Conservation (phyloP, 2,329 filamentous ascomycete genomes). For the Penicillium glabrum region DNA sequence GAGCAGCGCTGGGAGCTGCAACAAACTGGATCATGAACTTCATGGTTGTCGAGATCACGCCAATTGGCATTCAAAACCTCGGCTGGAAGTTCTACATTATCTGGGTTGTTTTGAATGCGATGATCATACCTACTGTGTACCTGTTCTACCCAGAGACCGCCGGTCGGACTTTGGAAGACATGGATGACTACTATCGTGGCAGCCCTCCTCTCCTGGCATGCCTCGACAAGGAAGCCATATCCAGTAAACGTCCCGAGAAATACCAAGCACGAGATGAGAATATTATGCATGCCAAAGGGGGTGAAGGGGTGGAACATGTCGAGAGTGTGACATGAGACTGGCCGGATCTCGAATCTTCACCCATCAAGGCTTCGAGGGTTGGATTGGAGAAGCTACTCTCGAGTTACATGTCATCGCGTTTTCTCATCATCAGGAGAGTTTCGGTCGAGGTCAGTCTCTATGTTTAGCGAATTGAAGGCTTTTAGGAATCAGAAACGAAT, state of each 20-base stretch:
- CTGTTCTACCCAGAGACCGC: conserved; percentile 11
- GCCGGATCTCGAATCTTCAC: too few species aligned
- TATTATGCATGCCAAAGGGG: neutral
- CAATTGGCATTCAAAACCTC: conserved; percentile 41
- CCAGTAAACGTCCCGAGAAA: conserved; percentile 3
- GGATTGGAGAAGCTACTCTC: neutral
- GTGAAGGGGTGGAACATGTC: neutral
- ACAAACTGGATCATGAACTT: conserved; percentile 22
- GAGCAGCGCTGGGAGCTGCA: conserved; percentile 4
- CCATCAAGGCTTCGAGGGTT: neutral
- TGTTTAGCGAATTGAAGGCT: too few species aligned
- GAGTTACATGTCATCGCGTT: too few species aligned
- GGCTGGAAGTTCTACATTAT: conserved; percentile 40
- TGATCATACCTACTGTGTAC: conserved; percentile 8
- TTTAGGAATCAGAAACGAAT: too few species aligned
- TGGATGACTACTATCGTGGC: conserved; percentile 12
- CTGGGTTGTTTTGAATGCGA: conserved; percentile 7
- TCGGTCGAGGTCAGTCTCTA: too few species aligned
- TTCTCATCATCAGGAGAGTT: too few species aligned
- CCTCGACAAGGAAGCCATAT: conserved; percentile 11
- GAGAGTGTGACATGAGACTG: neutral
- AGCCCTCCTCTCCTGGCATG: conserved; percentile 7
- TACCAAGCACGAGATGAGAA: conserved; percentile 6
- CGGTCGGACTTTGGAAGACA: conserved; percentile 10
- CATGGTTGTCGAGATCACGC: conserved; percentile 44